phyloP scores from a whole-genome alignment of 2,329 filamentous ascomycete species.

The Alternaria gaisen region DNA sequence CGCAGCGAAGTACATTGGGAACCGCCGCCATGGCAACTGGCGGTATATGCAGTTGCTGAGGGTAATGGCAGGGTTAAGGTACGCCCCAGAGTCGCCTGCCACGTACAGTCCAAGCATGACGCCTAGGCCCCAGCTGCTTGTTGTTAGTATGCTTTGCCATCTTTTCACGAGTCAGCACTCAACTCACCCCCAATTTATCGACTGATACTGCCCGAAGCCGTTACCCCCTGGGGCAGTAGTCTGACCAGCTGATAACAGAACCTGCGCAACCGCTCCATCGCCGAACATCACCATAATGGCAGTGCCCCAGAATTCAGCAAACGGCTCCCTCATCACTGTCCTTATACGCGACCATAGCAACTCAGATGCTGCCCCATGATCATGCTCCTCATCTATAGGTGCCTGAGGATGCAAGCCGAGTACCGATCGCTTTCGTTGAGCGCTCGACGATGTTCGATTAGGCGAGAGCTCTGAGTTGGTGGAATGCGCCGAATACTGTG shows the following conservation, averaged over 20 bases:
- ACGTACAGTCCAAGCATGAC: constrained; percentile 66
- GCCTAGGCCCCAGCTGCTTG: constrained; percentile 47
- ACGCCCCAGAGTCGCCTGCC: constrained; percentile 71
- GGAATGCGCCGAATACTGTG: constrained; percentile 27
- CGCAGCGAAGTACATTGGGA: constrained; percentile 72
- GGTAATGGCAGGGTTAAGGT: constrained; percentile 73
- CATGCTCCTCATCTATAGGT: constrained; percentile 54
- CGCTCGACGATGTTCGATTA: constrained; percentile 33
- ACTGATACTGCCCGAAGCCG: constrained; percentile 55
- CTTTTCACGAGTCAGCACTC: background rate
- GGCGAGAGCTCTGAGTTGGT: constrained; percentile 16
- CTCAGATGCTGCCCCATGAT: constrained; percentile 46
- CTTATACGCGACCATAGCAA: constrained; percentile 52
- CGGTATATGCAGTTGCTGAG: constrained; percentile 74
- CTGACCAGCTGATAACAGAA: constrained; percentile 50
- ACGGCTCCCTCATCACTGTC: constrained; percentile 53
- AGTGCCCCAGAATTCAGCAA: constrained; percentile 56
- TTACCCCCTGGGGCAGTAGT: constrained; percentile 53
- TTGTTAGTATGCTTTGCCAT: constrained; percentile 8
- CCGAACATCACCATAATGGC: constrained; percentile 56
- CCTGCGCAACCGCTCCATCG: constrained; percentile 56
- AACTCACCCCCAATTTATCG: constrained; percentile 54
- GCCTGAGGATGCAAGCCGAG: constrained; percentile 53
- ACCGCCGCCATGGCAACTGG: constrained; percentile 72
- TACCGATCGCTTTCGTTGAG: constrained; percentile 33